Conservation (phyloP, 2,329 filamentous ascomycete genomes). For the Lasiodiplodia theobromae region DNA sequence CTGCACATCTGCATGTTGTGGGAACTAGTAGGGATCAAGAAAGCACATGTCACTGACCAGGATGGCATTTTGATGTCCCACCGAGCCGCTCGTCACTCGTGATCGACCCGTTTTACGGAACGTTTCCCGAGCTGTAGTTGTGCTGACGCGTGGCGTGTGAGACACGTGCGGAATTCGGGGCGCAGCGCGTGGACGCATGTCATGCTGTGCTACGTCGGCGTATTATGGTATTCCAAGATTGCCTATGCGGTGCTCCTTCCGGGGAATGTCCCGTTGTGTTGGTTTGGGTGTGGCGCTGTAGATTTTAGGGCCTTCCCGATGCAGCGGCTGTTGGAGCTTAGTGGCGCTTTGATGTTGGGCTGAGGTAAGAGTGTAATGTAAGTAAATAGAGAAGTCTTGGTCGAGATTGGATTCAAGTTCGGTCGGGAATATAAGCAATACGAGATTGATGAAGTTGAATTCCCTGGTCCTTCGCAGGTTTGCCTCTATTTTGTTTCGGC, state of each 20-base stretch:
- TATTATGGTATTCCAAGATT: not conserved
- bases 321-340: not conserved
- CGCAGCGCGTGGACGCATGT: not conserved
- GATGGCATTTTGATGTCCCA: not conserved
- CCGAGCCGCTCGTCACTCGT: not conserved
- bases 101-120: not conserved
- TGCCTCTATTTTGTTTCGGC: not conserved
- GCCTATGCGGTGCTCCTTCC: not conserved
- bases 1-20: not conserved
- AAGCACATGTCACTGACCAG: not conserved
- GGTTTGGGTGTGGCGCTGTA: not conserved
- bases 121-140: not conserved
- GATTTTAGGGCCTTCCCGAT: not conserved
- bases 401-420: not conserved
- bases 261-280: not conserved
- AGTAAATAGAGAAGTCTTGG: not conserved
- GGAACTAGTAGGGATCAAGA: not conserved
- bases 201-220: too few relatives aligned
- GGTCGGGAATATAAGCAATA: not conserved
- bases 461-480: constrained; percentile 9
- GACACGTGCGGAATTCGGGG: constrained; percentile 9
- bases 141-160: not conserved
- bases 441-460: constrained; percentile 7
- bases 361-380: not conserved
- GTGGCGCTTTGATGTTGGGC: not conserved